phyloP scores from a whole-genome alignment of 2,329 filamentous ascomycete genomes.

The Cladophialophora exuberans region DNA sequence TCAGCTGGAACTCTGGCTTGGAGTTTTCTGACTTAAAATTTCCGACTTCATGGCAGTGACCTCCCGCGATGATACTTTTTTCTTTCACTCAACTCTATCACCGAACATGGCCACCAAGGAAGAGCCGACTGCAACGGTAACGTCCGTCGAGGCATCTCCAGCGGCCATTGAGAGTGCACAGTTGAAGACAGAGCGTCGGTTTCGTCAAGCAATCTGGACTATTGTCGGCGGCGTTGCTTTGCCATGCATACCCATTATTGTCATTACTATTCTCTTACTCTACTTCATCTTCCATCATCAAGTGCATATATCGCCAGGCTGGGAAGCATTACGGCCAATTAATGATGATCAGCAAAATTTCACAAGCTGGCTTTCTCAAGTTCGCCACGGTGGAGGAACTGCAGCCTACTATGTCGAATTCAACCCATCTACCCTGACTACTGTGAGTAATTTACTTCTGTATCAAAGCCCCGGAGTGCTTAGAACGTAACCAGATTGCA shows the following conservation, averaged over 20 bases:
- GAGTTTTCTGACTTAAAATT: too few species aligned
- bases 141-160: neutral
- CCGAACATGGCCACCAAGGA: neutral
- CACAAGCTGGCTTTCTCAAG: neutral
- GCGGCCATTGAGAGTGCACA: neutral
- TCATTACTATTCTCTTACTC: conserved; percentile 6
- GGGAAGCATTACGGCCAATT: neutral
- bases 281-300: conserved; percentile 17
- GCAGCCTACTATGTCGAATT: neutral
- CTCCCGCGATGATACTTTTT: too few species aligned
- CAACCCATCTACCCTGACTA: neutral
- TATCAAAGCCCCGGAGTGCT: neutral
- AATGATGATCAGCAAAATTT: neutral
- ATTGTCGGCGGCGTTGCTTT: conserved; percentile 15
- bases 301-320: neutral
- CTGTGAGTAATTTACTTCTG: neutral
- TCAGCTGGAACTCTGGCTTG: too few species aligned
- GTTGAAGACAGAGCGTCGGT: neutral
- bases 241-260: conserved; percentile 15
- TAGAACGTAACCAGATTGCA: too few species aligned
- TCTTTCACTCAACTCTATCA: too few species aligned
- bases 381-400: neutral
- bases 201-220: neutral
- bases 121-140: neutral
- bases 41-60: too few species aligned